Percentiles rank a stretch among this genome's conserved stretches.
Conservation (phyloP, 768 basidiomycete genomes). For the Pleurotus djamor region DNA sequence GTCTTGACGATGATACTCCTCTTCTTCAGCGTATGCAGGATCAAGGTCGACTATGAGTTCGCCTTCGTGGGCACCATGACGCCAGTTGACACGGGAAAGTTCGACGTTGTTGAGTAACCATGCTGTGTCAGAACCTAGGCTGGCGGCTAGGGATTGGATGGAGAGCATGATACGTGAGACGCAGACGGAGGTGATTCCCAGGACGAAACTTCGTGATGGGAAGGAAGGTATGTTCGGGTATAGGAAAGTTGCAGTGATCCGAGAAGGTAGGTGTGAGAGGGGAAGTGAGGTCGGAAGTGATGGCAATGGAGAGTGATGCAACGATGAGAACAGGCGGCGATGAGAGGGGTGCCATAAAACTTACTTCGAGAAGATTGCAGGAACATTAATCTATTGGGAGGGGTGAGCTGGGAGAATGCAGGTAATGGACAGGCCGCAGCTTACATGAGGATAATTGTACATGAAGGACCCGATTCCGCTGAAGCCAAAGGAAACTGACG, state of each 20-base stretch:
- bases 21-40: constrained; percentile 13
- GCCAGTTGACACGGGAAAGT: constrained; percentile 40
- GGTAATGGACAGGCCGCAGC: not conserved
- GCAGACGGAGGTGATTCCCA: constrained; percentile 23
- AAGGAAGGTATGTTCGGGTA: not conserved
- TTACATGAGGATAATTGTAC: constrained; percentile 22
- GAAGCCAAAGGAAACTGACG: constrained; percentile 28
- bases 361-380: constrained; percentile 33
- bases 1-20: constrained; percentile 2
- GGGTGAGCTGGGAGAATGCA: not conserved
- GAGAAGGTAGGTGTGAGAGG: not conserved
- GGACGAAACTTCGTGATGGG: constrained; percentile 12
- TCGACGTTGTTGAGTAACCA: constrained; percentile 45
- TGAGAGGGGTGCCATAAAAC: not conserved
- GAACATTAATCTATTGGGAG: constrained; percentile 28
- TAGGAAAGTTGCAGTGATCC: not conserved
- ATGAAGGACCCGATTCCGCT: constrained; percentile 31
- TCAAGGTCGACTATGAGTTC: constrained; percentile 32
- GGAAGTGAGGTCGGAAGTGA: not conserved
- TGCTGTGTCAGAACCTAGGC: constrained; percentile 34
- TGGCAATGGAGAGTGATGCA: not conserved
- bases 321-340: not conserved
- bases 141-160: constrained; percentile 38
- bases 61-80: constrained; percentile 28
- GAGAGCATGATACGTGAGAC: constrained; percentile 36